Percentiles rank a stretch among this genome's conserved stretches.
These are phyloP conservation scores for Arabidopsis suecica DNA, from an alignment of 345 rosid species.

Conservation along the genomic window DNA sequence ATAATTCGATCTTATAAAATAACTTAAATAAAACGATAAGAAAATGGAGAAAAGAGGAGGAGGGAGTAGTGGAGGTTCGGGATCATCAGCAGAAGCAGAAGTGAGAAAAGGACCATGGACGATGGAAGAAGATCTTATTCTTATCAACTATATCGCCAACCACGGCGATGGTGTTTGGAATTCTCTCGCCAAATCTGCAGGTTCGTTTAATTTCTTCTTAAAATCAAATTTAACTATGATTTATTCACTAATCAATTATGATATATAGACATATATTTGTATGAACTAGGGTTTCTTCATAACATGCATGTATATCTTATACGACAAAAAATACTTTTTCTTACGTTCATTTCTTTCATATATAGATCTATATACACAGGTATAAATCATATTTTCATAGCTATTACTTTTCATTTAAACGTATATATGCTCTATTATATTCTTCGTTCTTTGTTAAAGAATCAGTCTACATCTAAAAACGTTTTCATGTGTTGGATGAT, in stretches of 20 bases:
- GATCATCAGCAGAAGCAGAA: conserved; percentile 73
- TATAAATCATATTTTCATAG: background rate
- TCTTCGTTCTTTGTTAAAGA: background rate
- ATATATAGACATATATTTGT: background rate
- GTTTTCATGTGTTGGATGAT: conserved; percentile 3
- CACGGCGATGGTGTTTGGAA: conserved; percentile 99
- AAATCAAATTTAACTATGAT: background rate
- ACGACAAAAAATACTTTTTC: background rate
- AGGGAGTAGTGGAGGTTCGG: conserved; percentile 52
- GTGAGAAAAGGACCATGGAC: conserved; percentile 99
- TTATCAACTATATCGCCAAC: conserved; percentile 81
- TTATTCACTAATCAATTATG: background rate
- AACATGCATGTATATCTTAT: conserved; percentile 12
- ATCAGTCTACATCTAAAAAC: background rate
- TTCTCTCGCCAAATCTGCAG: conserved; percentile 92
- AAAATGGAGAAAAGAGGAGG: conserved; percentile 38
- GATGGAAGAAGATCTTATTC: conserved; percentile 91
- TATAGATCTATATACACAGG: background rate
- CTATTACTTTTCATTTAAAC: background rate
- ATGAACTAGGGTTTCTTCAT: conserved; percentile 27
- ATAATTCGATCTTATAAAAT: conserved; percentile 14
- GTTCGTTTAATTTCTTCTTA: conserved; percentile 37
- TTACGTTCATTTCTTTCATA: background rate
- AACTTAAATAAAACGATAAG: background rate
- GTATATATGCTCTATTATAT: conserved; percentile 10